Conservation (phyloP, 2,329 filamentous ascomycete species). For the Lasiodiplodia sp. region DNA sequence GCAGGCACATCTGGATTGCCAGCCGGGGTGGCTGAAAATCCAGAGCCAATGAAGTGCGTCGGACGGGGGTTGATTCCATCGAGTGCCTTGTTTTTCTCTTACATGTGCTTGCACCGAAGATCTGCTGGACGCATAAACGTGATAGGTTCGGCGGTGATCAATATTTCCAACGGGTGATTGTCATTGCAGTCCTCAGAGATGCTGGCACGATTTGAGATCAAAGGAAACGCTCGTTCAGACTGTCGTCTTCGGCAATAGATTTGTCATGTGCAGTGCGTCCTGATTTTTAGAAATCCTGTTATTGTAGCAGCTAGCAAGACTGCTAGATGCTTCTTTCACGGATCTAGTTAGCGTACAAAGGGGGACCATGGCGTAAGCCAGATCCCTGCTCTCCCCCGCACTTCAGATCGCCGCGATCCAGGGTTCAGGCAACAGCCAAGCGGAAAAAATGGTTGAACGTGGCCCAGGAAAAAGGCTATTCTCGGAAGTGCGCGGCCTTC, state of each 20-base stretch:
- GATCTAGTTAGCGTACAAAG: not conserved
- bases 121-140: not conserved
- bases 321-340: not conserved
- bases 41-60: not conserved
- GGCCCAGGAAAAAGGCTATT: not conserved
- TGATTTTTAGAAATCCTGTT: not conserved
- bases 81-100: not conserved
- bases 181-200: not conserved
- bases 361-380: constrained; percentile 3
- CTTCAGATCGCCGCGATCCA: not conserved
- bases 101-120: not conserved
- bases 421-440: constrained; percentile 10
- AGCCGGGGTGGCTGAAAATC: not conserved
- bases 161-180: not conserved
- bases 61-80: not conserved
- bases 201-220: not conserved
- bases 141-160: not conserved
- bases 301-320: not conserved
- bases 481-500: not conserved
- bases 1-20: not conserved
- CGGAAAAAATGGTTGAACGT: not conserved
- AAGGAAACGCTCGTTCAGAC: not conserved
- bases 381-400: constrained; percentile 25
- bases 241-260: not conserved
- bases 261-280: not conserved